Evolutionary conservation across 371 early-diverging fungal genomes (phyloP).

Genomic region (Mortierella sp.): DNA sequence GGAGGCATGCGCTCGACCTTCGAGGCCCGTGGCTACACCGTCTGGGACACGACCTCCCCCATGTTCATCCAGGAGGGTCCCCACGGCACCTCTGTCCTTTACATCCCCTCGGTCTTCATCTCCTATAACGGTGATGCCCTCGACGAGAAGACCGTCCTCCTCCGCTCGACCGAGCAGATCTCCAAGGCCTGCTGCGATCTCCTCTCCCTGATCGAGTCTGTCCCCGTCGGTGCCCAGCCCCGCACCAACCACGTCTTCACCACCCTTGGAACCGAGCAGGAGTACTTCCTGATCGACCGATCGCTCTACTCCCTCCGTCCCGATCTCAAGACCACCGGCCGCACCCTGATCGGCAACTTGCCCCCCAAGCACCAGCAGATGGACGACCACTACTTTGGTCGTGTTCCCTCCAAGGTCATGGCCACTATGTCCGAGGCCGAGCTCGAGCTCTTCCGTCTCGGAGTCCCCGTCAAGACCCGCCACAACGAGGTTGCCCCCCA

Average conservation of each 20-base stretch:
- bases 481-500: constrained; percentile 99
- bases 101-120: constrained; percentile 98
- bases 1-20: constrained; percentile 98
- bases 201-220: constrained; percentile 77
- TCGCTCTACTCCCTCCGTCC: constrained; percentile 91
- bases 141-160: constrained; percentile 97
- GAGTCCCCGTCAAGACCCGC: constrained; percentile 98
- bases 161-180: constrained; percentile 91
- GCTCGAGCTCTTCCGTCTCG: constrained; percentile 92
- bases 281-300: constrained; percentile 98
- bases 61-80: constrained; percentile 96
- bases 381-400: constrained; percentile 99
- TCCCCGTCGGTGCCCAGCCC: constrained; percentile 70
- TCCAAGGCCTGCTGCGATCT: constrained; percentile 85
- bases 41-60: constrained; percentile 98
- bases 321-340: constrained; percentile 96
- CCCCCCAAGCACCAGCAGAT: constrained; percentile 98
- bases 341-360: constrained; percentile 93
- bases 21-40: constrained; percentile 99
- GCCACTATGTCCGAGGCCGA: constrained; percentile 94
- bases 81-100: constrained; percentile 91
- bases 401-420: constrained; percentile 94
- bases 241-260: constrained; percentile 85
- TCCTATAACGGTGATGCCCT: constrained; percentile 98
- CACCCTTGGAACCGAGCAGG: constrained; percentile 98